Base-by-base conservation (phyloP, 768 basidiomycete genomes). In the Boletales sp. region DNA sequence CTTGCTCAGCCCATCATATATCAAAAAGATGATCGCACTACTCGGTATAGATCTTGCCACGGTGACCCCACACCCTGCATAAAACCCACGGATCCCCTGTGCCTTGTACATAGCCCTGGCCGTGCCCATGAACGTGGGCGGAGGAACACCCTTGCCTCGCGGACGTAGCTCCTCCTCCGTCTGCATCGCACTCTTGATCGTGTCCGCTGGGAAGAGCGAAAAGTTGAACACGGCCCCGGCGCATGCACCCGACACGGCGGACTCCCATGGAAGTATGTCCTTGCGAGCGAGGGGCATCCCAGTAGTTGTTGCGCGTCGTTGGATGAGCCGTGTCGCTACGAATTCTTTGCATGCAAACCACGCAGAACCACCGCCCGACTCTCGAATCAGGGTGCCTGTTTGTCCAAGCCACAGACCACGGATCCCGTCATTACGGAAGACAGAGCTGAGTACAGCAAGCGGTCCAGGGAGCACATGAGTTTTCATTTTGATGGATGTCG, bases 331-430 rank as follows among this genome's bases (percentile, higher is more conserved):
- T 14, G 78, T 67, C 14, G 84, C 82, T 17, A 88, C 78, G 52
- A 82, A 78, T 65, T 97, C 93, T 65, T 94, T 97, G 10, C 85
- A 81, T 17, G 82, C 74, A 67, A 98, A 97, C 95, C 95, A 97
- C 2, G 91, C 87, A 0, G 87, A 83, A 5, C 83, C 82, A 5
- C 95, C 94, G 10, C 94, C 94, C 0, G 90, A 90, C 66, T 98
- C 95, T 18, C 95, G 88, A 29, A 98, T 80, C 53, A 97, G 74
- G 0, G 94, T 97, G 7, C 92, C 95, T 0, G 86, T 90, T 58
- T 98, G 95, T 2, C 95, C 95, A 7, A 95, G 79, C 95, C 95
- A 98, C n/a, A 98, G 81, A 6, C 94, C 94, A 13, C 81, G 77
- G 4, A 94, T 13, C 32, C 95, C 95, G 14, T 81, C 74, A 0